Percentiles rank a stretch among this genome's conserved stretches.
These are phyloP conservation scores for Psilocybe cyanescens DNA, from an alignment of 768 basidiomycete genomes.

Conservation along the genomic window DNA sequence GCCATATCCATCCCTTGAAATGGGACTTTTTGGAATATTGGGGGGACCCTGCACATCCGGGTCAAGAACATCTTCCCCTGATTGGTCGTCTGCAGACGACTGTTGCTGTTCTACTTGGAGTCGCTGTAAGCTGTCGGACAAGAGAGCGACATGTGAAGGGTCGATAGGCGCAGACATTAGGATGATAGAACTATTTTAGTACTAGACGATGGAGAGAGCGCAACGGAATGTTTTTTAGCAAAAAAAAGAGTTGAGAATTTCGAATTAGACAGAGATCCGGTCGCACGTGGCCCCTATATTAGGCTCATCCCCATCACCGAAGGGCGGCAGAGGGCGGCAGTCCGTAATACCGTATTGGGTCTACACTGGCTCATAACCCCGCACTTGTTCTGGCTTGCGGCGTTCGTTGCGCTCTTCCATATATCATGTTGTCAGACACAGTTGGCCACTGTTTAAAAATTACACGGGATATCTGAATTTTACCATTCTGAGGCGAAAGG, in stretches of 20 bases:
- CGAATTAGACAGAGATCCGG: conserved; percentile 1
- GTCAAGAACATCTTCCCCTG: conserved; percentile 10
- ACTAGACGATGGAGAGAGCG: neutral
- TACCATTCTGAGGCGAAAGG: neutral
- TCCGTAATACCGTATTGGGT: neutral
- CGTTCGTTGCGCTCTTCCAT: neutral
- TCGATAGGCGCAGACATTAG: conserved; percentile 22
- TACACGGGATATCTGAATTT: neutral
- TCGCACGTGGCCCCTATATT: conserved; percentile 12
- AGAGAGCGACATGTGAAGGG: conserved; percentile 30
- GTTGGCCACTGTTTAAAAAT: too few relatives aligned
- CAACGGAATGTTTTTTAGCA: too few relatives aligned
- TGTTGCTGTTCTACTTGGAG: conserved; percentile 36
- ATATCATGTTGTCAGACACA: too few relatives aligned
- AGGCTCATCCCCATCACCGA: neutral
- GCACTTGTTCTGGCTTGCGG: neutral
- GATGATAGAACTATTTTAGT: conserved; percentile 8
- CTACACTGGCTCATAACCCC: neutral
- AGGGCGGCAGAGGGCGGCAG: neutral
- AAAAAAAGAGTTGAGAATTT: neutral
- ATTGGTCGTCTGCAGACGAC: conserved; percentile 7
- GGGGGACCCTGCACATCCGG: neutral
- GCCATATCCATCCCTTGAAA: conserved; percentile 77
- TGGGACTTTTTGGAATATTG: conserved; percentile 31
- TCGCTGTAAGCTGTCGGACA: conserved; percentile 50